phyloP scores from a whole-genome alignment of 2,329 filamentous ascomycete genomes.

The Fusarium concolor region DNA sequence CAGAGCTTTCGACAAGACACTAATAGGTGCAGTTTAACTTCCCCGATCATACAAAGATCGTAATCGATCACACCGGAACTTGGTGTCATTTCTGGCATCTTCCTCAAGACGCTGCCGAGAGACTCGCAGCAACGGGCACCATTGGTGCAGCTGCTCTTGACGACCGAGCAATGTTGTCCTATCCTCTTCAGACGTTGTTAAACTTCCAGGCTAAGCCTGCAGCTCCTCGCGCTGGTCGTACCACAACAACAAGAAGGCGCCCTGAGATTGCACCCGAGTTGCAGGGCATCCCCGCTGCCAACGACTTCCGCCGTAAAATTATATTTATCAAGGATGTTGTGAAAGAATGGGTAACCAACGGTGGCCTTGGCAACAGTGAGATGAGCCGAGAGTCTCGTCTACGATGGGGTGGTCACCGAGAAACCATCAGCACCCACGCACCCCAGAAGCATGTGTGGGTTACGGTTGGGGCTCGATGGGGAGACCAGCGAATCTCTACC shows the following conservation, averaged over 20 bases:
- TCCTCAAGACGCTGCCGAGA: slow-evolving; percentile 74
- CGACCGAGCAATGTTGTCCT: slow-evolving; percentile 76
- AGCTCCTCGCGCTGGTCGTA: slow-evolving; percentile 54
- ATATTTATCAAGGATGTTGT: slow-evolving; percentile 77
- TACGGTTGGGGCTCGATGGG: slow-evolving; percentile 72
- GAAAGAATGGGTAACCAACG: slow-evolving; percentile 76
- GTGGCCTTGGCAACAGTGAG: slow-evolving; percentile 75
- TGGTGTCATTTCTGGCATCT: slow-evolving; percentile 84
- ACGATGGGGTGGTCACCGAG: slow-evolving; percentile 69
- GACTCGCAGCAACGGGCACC: slow-evolving; percentile 72
- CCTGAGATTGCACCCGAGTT: slow-evolving; percentile 71
- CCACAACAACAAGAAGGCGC: slow-evolving; percentile 63
- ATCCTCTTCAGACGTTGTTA: slow-evolving; percentile 77
- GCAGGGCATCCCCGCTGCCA: slow-evolving; percentile 75
- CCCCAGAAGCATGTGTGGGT: slow-evolving; percentile 76
- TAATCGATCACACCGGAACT: slow-evolving; percentile 78
- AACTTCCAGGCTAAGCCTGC: slow-evolving; percentile 69
- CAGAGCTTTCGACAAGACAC: neutral
- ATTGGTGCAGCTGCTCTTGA: slow-evolving; percentile 77
- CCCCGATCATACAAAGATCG: slow-evolving; percentile 87
- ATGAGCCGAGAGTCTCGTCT: slow-evolving; percentile 67
- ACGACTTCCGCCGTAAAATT: slow-evolving; percentile 79
- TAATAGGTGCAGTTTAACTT: slow-evolving; percentile 78
- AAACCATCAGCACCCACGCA: slow-evolving; percentile 62
- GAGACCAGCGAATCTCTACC: slow-evolving; percentile 66